Conservation (phyloP, 768 basidiomycete species). For the Piloderma croceum region DNA sequence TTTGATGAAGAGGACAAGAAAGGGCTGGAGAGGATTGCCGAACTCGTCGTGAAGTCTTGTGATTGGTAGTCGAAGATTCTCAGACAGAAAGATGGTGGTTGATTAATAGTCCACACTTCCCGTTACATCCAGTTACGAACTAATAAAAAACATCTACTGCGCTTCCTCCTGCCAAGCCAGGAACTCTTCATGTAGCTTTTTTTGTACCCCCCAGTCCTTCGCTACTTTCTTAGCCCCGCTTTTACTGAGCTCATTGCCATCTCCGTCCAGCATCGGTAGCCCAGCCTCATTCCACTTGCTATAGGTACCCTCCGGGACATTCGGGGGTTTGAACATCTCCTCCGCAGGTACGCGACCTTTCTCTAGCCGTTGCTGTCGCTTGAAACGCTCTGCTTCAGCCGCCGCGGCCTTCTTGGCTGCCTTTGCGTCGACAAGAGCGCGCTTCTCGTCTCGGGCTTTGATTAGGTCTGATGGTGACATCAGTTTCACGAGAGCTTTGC, state of each 20-base stretch:
- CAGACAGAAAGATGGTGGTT: too few species aligned
- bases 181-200: slow-evolving; percentile 77
- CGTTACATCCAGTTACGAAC: too few species aligned
- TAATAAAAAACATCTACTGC: slow-evolving; percentile 11
- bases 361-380: slow-evolving; percentile 75
- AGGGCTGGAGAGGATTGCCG: slow-evolving; percentile 73
- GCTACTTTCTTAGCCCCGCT: slow-evolving; percentile 66
- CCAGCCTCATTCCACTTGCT: slow-evolving; percentile 82
- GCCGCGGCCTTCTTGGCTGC: slow-evolving; percentile 71
- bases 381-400: slow-evolving; percentile 58
- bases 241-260: slow-evolving; percentile 84
- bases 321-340: slow-evolving; percentile 81
- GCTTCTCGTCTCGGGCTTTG: slow-evolving; percentile 84
- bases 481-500: slow-evolving; percentile 91
- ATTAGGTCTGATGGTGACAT: slow-evolving; percentile 79
- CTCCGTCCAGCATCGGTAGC: slow-evolving; percentile 75
- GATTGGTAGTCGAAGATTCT: slow-evolving; percentile 46
- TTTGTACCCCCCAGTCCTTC: slow-evolving; percentile 71
- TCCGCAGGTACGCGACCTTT: slow-evolving; percentile 70
- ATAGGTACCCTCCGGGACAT: slow-evolving; percentile 68
- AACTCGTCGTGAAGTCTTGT: slow-evolving; percentile 55
- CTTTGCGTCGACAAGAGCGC: slow-evolving; percentile 67
- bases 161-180: slow-evolving; percentile 40
- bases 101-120: too few species aligned
- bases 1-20: slow-evolving; percentile 73